Evolutionary conservation across 1,284 basidiomycete species (phyloP).

Genomic region (Pseudozyma sp.): DNA sequence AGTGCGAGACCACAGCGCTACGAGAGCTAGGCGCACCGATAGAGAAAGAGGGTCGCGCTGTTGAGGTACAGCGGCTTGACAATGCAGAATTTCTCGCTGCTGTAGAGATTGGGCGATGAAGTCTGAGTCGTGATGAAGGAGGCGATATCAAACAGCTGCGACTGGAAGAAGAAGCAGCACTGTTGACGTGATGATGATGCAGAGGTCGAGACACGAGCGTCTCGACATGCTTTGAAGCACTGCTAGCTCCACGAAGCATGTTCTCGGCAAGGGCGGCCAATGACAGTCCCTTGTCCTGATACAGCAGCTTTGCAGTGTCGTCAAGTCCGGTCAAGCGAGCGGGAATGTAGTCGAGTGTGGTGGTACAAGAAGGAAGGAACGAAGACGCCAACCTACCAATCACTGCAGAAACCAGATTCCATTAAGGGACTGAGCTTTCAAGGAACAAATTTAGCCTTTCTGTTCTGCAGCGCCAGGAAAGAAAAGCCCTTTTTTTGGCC

Average conservation of each 20-base stretch:
- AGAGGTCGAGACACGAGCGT: slow-evolving; percentile 1
- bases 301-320: neutral
- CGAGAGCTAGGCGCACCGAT: neutral
- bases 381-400: too few species aligned
- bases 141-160: neutral
- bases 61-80: neutral
- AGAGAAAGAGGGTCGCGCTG: neutral
- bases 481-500: neutral
- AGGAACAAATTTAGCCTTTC: neutral
- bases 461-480: neutral
- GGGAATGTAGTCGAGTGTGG: too few species aligned
- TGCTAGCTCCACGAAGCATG: slow-evolving; percentile 22
- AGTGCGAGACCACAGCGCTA: neutral
- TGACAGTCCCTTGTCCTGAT: neutral
- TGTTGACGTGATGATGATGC: neutral
- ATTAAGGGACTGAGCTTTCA: neutral
- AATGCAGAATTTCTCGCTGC: neutral
- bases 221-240: slow-evolving; percentile 23
- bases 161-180: neutral
- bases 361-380: too few species aligned
- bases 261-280: neutral
- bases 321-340: neutral
- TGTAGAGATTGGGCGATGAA: neutral
- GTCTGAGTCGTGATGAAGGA: neutral
- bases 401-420: too few species aligned